Conservation (phyloP, 2,329 filamentous ascomycete species). For the Alternaria consortialis region DNA sequence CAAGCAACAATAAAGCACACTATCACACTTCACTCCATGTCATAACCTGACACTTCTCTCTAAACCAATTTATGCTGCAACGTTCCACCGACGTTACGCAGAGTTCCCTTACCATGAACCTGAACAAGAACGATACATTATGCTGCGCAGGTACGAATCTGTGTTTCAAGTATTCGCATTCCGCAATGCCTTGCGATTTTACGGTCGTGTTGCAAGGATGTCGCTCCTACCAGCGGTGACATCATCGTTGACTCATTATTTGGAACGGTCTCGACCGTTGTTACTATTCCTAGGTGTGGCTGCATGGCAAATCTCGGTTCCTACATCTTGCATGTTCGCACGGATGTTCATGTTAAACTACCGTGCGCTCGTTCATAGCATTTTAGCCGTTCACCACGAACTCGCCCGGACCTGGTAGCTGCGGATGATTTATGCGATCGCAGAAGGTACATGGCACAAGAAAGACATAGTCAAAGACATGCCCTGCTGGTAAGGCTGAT, state of each 20-base stretch:
- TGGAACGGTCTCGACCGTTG: background rate
- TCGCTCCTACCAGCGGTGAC: background rate
- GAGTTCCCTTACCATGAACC: background rate
- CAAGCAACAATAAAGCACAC: background rate
- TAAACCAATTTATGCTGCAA: background rate
- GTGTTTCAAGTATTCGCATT: background rate
- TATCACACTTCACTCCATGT: background rate
- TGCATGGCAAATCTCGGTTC: slow-evolving; percentile 2
- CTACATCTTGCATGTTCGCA: background rate
- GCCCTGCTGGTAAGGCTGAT: background rate
- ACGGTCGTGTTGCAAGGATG: background rate
- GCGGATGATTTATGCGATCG: background rate
- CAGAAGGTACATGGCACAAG: background rate
- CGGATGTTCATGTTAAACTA: background rate
- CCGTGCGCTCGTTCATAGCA: background rate
- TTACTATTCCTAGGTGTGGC: background rate
- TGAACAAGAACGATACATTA: background rate
- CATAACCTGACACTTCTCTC: background rate
- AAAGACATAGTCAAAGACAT: background rate
- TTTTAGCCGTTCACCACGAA: background rate
- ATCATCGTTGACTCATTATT: background rate
- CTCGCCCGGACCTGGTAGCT: background rate
- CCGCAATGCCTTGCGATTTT: background rate
- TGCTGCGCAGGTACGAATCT: background rate
- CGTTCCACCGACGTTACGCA: background rate